These are phyloP conservation scores for Cryptococcus sp. DNA, from an alignment of 1,284 basidiomycete genomes.

Conservation along the genomic window DNA sequence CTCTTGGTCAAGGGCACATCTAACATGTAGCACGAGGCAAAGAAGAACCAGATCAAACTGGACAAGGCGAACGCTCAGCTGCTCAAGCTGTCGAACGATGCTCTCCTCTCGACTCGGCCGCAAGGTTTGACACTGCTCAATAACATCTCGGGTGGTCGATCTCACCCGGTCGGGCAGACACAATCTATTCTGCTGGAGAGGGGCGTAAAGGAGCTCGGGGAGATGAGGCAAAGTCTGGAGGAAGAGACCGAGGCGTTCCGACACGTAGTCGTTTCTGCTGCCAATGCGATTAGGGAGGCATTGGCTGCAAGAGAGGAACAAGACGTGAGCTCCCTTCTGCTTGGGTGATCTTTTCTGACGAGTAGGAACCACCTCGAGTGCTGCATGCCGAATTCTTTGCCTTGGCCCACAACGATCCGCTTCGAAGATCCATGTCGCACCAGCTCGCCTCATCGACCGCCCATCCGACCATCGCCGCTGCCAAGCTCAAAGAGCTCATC, in stretches of 20 bases:
- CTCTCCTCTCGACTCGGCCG: slow-evolving; percentile 12
- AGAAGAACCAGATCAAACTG: slow-evolving; percentile 67
- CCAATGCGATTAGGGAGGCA: slow-evolving; percentile 63
- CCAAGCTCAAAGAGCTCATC: slow-evolving; percentile 29
- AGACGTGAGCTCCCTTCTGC: slow-evolving; percentile 22
- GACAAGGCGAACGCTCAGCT: slow-evolving; percentile 73
- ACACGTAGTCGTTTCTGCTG: slow-evolving; percentile 60
- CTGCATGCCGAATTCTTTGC: slow-evolving; percentile 31
- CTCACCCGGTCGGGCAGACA: slow-evolving; percentile 22
- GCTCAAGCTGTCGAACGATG: slow-evolving; percentile 61
- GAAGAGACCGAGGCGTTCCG: slow-evolving; percentile 68
- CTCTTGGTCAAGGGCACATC: neutral
- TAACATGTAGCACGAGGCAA: slow-evolving; percentile 57
- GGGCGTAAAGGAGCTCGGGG: slow-evolving; percentile 67
- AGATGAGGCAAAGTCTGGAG: slow-evolving; percentile 58
- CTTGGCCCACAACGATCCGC: slow-evolving; percentile 5
- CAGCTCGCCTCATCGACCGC: slow-evolving; percentile 38
- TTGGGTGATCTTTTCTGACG: neutral
- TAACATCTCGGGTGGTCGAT: slow-evolving; percentile 30
- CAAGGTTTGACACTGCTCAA: slow-evolving; percentile 40
- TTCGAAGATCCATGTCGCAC: slow-evolving; percentile 9
- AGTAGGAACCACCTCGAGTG: slow-evolving; percentile 22
- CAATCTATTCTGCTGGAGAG: slow-evolving; percentile 59
- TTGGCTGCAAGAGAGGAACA: slow-evolving; percentile 28
- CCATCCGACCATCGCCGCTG: slow-evolving; percentile 41